Base-by-base conservation (phyloP, 345 rosid genomes). In the Physaria fendleri region DNA sequence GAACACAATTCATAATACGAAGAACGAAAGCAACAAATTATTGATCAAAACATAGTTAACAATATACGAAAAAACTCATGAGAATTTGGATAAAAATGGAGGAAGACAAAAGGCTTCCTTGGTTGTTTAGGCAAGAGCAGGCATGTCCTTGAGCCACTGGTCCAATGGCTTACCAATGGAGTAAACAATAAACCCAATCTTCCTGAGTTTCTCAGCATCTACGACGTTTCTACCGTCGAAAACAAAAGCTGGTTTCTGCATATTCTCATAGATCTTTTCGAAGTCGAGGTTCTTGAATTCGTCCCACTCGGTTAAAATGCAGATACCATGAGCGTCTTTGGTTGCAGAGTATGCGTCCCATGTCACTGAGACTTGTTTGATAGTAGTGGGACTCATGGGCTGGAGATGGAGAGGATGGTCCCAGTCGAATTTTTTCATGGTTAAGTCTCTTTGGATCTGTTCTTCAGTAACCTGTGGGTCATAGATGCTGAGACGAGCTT, bases 241-340 rank as follows among this genome's bases (percentile, higher is more conserved):
- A 23, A 90, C 79, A 14, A 85, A 90, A 5, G 95, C 97, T 1
- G 95, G 95, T 61, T 90, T 90, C 81, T 90, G 88, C 97, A 90
- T 90, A 41, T 77, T 78, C 50, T 83, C 84, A 32, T 77, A 85
- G 57, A 90, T 90, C 77, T 7, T 62, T 77, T 85, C 66, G 77
- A 62, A 90, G 41, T 90, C 97, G 1, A 90, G 90, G 6, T 58
- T 66, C 90, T 76, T 87, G 82, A 90, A 90, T 64, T 90, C 95
- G 1, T 90, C 97, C 97, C 97, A 90, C 84, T 90, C 95, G 0
- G 97, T 90, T 69, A 90, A 72, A 67, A 90, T 80, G 78, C 97
- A 90, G 48, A 90, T 24, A 17, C 83, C 95, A 27, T 90, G 97
- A 8, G 97, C 97, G 44, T 78, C 88, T 77, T 83, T 87, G 25